Percentiles rank a stretch among this genome's conserved stretches.
Conservation (phyloP, 208 protist species). For the Leishmania braziliensis region DNA sequence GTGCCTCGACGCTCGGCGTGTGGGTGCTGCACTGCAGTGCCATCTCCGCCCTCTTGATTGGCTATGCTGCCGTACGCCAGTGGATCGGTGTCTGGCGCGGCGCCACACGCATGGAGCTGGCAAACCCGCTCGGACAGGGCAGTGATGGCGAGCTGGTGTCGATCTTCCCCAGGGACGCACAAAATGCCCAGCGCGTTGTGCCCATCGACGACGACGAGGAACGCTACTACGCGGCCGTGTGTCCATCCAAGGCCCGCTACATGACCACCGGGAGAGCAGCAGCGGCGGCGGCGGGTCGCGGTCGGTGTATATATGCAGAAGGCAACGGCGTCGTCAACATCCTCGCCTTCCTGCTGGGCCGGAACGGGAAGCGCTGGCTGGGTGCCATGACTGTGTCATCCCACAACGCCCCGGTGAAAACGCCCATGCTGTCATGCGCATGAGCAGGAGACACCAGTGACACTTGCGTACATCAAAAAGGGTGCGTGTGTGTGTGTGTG, state of each 20-base stretch:
- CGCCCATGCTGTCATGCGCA: constrained; percentile 32
- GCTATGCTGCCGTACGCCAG: constrained; percentile 45
- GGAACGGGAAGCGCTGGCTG: constrained; percentile 36
- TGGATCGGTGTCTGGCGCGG: constrained; percentile 47
- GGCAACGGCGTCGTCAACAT: constrained; percentile 51
- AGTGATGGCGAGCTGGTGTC: constrained; percentile 60
- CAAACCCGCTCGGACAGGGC: constrained; percentile 73
- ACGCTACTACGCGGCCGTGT: constrained; percentile 41
- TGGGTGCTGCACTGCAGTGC: constrained; percentile 68
- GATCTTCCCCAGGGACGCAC: constrained; percentile 50
- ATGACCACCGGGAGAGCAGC: constrained; percentile 10
- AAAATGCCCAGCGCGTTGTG: constrained; percentile 27
- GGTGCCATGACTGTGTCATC: constrained; percentile 63
- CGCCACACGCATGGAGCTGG: constrained; percentile 67
- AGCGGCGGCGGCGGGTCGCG: not conserved
- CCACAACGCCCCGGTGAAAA: constrained; percentile 53
- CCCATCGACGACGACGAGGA: constrained; percentile 38
- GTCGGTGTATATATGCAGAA: constrained; percentile 55
- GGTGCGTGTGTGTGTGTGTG: not conserved
- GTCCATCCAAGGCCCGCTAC: constrained; percentile 31
- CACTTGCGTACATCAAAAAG: not conserved
- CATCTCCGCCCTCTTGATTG: constrained; percentile 19
- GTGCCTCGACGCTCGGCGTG: constrained; percentile 45
- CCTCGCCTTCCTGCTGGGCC: constrained; percentile 36
- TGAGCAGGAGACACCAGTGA: not conserved